Evolutionary conservation across 2,329 filamentous ascomycete genomes (phyloP), one percentile per base, ranked within the genome.

Genomic region (Colletotrichum sp.): DNA sequence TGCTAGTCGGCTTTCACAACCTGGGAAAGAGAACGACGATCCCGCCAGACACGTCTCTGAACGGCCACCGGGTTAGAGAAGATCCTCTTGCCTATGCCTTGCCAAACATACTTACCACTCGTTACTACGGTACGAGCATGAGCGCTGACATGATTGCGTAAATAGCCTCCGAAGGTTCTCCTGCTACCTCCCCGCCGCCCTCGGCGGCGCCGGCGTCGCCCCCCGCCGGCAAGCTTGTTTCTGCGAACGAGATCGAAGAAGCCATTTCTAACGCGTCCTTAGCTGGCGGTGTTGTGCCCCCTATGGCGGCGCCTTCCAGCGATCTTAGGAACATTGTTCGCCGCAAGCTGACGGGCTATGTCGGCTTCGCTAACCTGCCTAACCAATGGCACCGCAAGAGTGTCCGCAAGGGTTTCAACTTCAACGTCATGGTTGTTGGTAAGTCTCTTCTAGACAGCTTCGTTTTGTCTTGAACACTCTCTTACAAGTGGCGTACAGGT

Each of bases 321-420:
- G 94, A 95, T 82, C 94, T 94, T 90, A 93, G 93, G 87, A 98
- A 99, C 90, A 98, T 99, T 85, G 96, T 99, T 82, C 95, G 97
- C 87, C 93, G 97, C 87, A 99, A 99, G 91, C 90, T 99, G 84
- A 98, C 97, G 66, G 97, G 97, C 84, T 99, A 98, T 83, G 97
- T 99, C 83, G 97, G 97, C 79, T 99, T 99, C 84, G 97, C 97
- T 86, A 99, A 99, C 86, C 88, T 99, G 84, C 97, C 97, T 79
- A 99, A 99, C 89, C 97, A 99, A 89, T 99, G 97, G 97, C 97
- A 99, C 91, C 96, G 97, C 87, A 99, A 99, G 94, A 98, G 96
- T 92, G 97, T 99, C 83, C 95, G 97, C 85, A 99, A 99, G 89
- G 97, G 97, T 77, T 99, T 99, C 92, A 99, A 98, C 92, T 99